Percentiles rank a stretch among this genome's conserved stretches.
Conservation (phyloP, 257 asterid genomes). For the Solanum corneliomulleri region DNA sequence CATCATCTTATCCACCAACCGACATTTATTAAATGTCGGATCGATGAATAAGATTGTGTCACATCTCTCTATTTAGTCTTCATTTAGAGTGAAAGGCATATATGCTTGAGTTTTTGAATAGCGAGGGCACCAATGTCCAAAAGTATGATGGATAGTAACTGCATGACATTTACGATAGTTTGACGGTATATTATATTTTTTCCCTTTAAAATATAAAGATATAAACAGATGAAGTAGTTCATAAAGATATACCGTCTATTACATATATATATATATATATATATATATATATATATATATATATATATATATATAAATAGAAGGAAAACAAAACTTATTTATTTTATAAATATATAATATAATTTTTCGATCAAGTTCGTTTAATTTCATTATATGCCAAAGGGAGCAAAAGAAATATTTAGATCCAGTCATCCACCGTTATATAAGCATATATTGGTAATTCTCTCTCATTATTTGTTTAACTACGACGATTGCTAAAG, state of each 20-base stretch:
- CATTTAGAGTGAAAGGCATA: no score
- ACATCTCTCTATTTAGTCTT: no score
- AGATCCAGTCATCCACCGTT: not conserved
- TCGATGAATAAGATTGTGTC: no score
- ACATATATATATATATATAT: not conserved
- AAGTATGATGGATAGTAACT: no score
- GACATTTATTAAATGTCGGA: no score
- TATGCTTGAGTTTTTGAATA: no score
- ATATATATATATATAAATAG: not conserved
- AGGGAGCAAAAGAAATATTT: not conserved
- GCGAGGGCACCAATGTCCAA: no score
- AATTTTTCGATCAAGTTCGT: accelerated
- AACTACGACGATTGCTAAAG: not conserved
- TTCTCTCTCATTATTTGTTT: not conserved
- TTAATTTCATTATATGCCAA: not conserved
- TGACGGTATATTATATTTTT: no score
- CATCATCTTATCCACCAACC: accelerated
- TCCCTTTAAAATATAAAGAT: not conserved
- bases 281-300: not conserved
- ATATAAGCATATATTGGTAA: not conserved
- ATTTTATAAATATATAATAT: no score
- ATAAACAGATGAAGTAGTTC: not conserved
- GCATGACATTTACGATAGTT: no score
- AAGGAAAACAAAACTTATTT: not conserved
- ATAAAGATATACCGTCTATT: not conserved